Base-by-base conservation (phyloP, 805 yeast genomes). In the Barnettozyma pratensis region DNA sequence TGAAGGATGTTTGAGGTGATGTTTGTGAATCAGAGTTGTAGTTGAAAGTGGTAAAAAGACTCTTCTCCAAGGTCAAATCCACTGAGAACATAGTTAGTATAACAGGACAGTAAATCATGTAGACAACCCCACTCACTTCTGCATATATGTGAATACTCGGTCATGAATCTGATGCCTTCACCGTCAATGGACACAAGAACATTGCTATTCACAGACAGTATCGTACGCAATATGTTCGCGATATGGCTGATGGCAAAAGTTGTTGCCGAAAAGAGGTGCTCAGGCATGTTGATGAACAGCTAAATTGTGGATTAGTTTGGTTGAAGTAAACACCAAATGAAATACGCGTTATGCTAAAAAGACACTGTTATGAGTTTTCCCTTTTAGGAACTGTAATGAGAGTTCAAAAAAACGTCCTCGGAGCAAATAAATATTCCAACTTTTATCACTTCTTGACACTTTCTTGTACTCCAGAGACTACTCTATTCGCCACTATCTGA, bases 101-200 rank as follows among this genome's bases (percentile, higher is more conserved):
- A n/a, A 12, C 19, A 6, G 9, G 26, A 25, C 3, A 14, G 14
- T 6, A 25, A 10, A 29, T 25, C 27, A 6, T 19, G 2, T 19
- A 19, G 19, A 19, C 19, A 19, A 19, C 2, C 19, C 19, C 7
- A 44, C 46, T 31, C 14, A 44, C 46, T 52, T 36, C 62, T 47
- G 42, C 63, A 60, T 7, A 74, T 66, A 57, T 74, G 77, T 27
- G 71, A 70, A 47, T 71, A 74, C 40, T 71, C 75, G 5, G 79
- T 71, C 10, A 73, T 70, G 59, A 81, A 75, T 29, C 75, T 70
- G 10, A 81, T 54, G 0, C 85, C 86, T 41, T 77, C 77, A 2
- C 64, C 58, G 19, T 76, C 74, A 41, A 80, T 72, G 11, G 62
- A 64, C n/a, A 77, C 61, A 14, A 71, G 52, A 11, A 71, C 76